Evolutionary conservation across 2,329 filamentous ascomycete species (phyloP).

Genomic region (Dactylellina sp.): DNA sequence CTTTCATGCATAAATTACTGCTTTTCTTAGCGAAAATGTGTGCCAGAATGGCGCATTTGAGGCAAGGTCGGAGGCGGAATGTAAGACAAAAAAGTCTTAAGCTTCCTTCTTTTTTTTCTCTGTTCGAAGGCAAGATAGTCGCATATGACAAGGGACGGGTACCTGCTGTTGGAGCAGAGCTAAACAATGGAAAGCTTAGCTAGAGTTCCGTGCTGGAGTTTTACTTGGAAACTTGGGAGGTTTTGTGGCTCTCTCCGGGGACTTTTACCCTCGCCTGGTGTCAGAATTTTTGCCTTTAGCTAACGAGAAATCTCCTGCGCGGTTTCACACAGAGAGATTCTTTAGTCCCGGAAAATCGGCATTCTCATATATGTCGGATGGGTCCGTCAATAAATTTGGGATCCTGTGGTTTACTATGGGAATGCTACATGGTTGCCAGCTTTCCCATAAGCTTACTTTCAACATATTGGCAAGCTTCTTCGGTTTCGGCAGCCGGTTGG

Average conservation of each 20-base stretch:
- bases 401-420: slow-evolving; percentile 17
- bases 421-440: background rate
- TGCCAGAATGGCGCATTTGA: slow-evolving; percentile 55
- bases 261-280: slow-evolving; percentile 26
- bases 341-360: slow-evolving; percentile 1
- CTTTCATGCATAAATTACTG: slow-evolving; percentile 48
- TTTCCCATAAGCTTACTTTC: slow-evolving; percentile 18
- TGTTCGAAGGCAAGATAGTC: slow-evolving; percentile 30
- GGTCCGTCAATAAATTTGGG: background rate
- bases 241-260: slow-evolving; percentile 22
- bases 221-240: background rate
- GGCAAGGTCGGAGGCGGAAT: slow-evolving; percentile 31
- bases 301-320: background rate
- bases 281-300: slow-evolving; percentile 15
- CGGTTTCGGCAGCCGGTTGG: slow-evolving; percentile 35
- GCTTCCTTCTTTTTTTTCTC: slow-evolving; percentile 36
- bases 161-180: slow-evolving; percentile 38
- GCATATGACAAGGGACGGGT: slow-evolving; percentile 30
- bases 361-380: background rate
- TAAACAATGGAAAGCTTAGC: slow-evolving; percentile 42
- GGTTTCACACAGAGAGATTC: too few relatives aligned
- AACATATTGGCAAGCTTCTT: slow-evolving; percentile 26
- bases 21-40: slow-evolving; percentile 52
- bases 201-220: background rate
- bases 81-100: slow-evolving; percentile 51